Conservation (phyloP, 225 moss, liverwort and hornwort species). For the Pseudoscleropodium purum region DNA sequence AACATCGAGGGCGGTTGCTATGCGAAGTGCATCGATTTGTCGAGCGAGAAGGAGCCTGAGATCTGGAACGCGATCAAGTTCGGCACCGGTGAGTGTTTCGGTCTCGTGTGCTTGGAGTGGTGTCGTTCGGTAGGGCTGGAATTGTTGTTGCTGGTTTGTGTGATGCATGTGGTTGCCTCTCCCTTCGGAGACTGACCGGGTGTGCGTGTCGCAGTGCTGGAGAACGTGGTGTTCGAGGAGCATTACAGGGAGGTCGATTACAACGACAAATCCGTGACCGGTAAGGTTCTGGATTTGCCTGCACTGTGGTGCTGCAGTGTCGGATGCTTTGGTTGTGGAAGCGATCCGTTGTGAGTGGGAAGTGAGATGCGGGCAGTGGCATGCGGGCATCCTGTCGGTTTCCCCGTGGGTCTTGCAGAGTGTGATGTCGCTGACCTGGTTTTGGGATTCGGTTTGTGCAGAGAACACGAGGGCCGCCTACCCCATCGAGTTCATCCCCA, state of each 20-base stretch:
- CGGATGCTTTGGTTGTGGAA: neutral
- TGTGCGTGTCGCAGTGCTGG: conserved; percentile 49
- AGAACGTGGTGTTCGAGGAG: conserved; percentile 97
- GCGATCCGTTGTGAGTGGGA: neutral
- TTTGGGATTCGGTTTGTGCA: neutral
- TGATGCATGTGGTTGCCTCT: neutral
- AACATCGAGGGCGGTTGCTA: conserved; percentile 99
- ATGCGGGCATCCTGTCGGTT: neutral
- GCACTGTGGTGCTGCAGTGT: too few species aligned
- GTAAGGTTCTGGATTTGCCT: conserved; percentile 4
- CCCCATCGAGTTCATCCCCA: conserved; percentile 95
- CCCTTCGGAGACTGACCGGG: neutral
- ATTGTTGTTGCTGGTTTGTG: neutral
- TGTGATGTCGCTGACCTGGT: neutral
- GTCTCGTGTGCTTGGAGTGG: neutral
- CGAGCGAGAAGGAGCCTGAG: conserved; percentile 84
- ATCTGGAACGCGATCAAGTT: conserved; percentile 99
- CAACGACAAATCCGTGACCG: conserved; percentile 83
- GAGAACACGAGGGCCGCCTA: conserved; percentile 98
- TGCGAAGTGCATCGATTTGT: conserved; percentile 91
- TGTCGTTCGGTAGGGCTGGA: too few species aligned
- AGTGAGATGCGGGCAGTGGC: neutral
- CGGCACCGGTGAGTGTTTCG: conserved; percentile 57
- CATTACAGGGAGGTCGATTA: conserved; percentile 86
- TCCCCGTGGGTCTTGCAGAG: too few species aligned